phyloP scores from a whole-genome alignment of 2,329 filamentous ascomycete species.

The Cryoendolithus antarcticus region DNA sequence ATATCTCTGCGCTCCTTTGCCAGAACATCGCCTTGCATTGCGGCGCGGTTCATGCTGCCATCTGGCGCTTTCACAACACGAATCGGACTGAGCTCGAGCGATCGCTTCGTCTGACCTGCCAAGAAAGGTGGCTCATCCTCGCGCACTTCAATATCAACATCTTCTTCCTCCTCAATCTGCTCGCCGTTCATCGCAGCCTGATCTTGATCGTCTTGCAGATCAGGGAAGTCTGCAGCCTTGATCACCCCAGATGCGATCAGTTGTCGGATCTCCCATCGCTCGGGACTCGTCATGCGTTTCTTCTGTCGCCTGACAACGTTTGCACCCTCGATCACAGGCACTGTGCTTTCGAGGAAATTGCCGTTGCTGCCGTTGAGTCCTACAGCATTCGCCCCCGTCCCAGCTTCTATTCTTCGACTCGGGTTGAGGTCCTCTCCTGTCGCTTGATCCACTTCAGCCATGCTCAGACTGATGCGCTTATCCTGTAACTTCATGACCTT shows the following conservation, averaged over 20 bases:
- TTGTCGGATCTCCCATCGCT: constrained; percentile 95
- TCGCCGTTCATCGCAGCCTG: constrained; percentile 77
- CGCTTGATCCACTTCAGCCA: constrained; percentile 93
- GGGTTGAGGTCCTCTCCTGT: constrained; percentile 75
- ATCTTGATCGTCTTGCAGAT: constrained; percentile 78
- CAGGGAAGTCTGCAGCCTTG: constrained; percentile 86
- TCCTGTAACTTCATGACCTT: constrained; percentile 84
- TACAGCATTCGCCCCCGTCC: constrained; percentile 83
- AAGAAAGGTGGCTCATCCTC: constrained; percentile 96
- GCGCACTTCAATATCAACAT: constrained; percentile 90
- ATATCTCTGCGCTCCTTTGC: constrained; percentile 85
- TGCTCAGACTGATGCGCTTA: constrained; percentile 71
- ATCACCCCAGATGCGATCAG: constrained; percentile 90
- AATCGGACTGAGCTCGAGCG: constrained; percentile 86
- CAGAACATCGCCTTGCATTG: constrained; percentile 80
- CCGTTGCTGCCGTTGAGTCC: constrained; percentile 56
- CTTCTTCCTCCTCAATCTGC: constrained; percentile 84
- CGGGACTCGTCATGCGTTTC: constrained; percentile 91
- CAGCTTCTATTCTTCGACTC: constrained; percentile 58
- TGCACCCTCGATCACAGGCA: constrained; percentile 49
- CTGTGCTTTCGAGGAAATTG: constrained; percentile 39
- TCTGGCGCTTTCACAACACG: constrained; percentile 94
- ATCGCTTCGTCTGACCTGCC: constrained; percentile 91
- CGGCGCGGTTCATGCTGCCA: constrained; percentile 92
- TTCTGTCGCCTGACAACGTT: constrained; percentile 50